Evolutionary conservation across 768 basidiomycete species (phyloP).

Genomic region (Macrolepiota dolichaula): DNA sequence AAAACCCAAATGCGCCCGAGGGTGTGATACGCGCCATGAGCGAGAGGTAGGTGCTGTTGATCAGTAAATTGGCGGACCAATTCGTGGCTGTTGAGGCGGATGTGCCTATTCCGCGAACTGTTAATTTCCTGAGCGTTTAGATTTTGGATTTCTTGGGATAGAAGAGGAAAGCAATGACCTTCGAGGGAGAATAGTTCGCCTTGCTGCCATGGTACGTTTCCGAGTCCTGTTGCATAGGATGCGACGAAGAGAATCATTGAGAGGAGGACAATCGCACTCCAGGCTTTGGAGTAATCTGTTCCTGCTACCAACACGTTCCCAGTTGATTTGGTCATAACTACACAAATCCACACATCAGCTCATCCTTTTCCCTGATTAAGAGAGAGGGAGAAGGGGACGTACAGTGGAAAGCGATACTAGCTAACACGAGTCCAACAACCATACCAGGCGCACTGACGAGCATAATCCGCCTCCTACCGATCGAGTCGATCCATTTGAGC

Average conservation of each 20-base stretch:
- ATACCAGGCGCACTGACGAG: slow-evolving; percentile 70
- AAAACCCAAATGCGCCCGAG: slow-evolving; percentile 73
- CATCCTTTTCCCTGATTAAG: not conserved
- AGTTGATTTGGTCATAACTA: slow-evolving; percentile 61
- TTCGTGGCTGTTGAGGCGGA: slow-evolving; percentile 74
- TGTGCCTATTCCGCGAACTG: slow-evolving; percentile 72
- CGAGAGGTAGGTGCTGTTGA: slow-evolving; percentile 76
- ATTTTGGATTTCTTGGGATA: not conserved
- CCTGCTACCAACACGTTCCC: slow-evolving; percentile 59
- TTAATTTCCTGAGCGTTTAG: not conserved
- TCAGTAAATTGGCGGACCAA: slow-evolving; percentile 75
- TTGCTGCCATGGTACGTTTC: slow-evolving; percentile 86
- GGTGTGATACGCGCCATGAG: slow-evolving; percentile 75
- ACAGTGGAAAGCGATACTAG: slow-evolving; percentile 67
- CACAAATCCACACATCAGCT: not conserved
- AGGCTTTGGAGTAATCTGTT: slow-evolving; percentile 51
- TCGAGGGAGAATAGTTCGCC: slow-evolving; percentile 80
- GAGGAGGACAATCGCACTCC: slow-evolving; percentile 67
- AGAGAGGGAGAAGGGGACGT: not conserved
- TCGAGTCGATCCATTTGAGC: slow-evolving; percentile 68
- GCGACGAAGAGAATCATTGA: slow-evolving; percentile 86
- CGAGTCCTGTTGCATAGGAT: slow-evolving; percentile 75
- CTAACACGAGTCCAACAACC: slow-evolving; percentile 61
- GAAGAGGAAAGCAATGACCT: slow-evolving; percentile 16
- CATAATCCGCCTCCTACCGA: slow-evolving; percentile 71